Conservation (phyloP, 768 basidiomycete species). For the Hygrocybe coccinea region DNA sequence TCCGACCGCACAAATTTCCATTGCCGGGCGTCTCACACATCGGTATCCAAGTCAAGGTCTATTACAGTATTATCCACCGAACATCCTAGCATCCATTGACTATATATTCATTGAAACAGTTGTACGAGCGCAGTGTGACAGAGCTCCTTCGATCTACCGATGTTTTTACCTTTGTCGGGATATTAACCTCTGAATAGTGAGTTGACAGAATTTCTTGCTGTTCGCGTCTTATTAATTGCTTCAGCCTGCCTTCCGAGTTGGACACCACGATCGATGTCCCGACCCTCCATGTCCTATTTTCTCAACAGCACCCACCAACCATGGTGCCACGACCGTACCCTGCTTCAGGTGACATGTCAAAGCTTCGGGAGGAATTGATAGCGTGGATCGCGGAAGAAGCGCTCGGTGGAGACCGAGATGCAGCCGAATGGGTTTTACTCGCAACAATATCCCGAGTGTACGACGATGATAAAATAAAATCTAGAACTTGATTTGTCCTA, state of each 20-base stretch:
- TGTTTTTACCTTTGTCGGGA: slow-evolving; percentile 65
- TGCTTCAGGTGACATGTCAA: slow-evolving; percentile 12
- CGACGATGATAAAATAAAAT: slow-evolving; percentile 23
- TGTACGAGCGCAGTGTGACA: slow-evolving; percentile 48
- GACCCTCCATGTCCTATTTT: slow-evolving; percentile 66
- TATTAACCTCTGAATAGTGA: slow-evolving; percentile 62
- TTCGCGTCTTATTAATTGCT: slow-evolving; percentile 2
- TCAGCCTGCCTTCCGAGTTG: slow-evolving; percentile 38
- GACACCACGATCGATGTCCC: slow-evolving; percentile 42
- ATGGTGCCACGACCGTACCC: slow-evolving; percentile 40
- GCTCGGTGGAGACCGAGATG: slow-evolving; percentile 60
- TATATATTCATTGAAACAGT: slow-evolving; percentile 30
- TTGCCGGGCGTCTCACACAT: slow-evolving; percentile 48
- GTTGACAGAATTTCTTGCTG: slow-evolving; percentile 17
- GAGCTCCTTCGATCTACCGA: slow-evolving; percentile 57
- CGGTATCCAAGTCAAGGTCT: slow-evolving; percentile 71
- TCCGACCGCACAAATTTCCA: slow-evolving; percentile 61
- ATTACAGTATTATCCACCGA: background rate
- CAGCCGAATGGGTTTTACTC: slow-evolving; percentile 74
- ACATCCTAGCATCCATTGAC: background rate
- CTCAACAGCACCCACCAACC: slow-evolving; percentile 35
- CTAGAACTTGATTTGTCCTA: slow-evolving; percentile 5
- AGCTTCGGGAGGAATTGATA: slow-evolving; percentile 52
- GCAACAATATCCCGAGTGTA: slow-evolving; percentile 59
- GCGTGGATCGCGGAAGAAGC: slow-evolving; percentile 69